Evolutionary conservation across 768 basidiomycete genomes (phyloP), one percentile per base, ranked within the genome.

Genomic region (Phanerochaete carnosa): DNA sequence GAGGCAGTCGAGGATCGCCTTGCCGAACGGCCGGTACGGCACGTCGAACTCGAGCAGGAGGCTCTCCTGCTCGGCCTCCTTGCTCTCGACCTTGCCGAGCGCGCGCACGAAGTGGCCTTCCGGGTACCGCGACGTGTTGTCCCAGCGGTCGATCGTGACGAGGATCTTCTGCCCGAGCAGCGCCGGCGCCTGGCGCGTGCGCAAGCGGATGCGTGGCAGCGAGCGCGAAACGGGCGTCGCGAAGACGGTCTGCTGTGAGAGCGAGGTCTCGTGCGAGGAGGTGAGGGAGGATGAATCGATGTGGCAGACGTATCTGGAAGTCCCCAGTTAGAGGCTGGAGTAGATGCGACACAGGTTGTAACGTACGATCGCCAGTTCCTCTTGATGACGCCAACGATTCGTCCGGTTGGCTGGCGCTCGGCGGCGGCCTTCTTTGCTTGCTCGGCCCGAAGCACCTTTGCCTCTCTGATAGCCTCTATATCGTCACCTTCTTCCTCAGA

Each of bases 61-160:
- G 70, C 92, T 93, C 74, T 98, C 96, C 70, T 95, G 90, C 68
- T 98, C 96, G 0, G 95, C 95, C 71, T 96, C 95, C 72, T 98
- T 97, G 72, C 90, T 92, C 68, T 95, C 96, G 0, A 87, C 93
- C 67, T 85, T 86, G 2, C 97, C 97, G 0, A 99, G 81, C 0
- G 94, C 86, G 45, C 96, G 86, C 23, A 98, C 95, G 64, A 99
- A 94, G 70, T 99, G 97, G 0, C 97, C 97, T 67, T 98, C 95
- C 0, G 97, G 97, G 69, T 98, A 97, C 22, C 94, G 83, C 1
- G 92, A 94, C 11, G 86, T 89, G 5, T 78, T 75, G 28, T 92
- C 88, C 97, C 97, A 99, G 45, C 88, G 80, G 70, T 99, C 97
- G 66, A 98, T 93, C 2, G 92, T 89, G 45, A 98, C 94, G 26